Conservation (phyloP, 148 eudicot species). For the Limonium bicolor region DNA sequence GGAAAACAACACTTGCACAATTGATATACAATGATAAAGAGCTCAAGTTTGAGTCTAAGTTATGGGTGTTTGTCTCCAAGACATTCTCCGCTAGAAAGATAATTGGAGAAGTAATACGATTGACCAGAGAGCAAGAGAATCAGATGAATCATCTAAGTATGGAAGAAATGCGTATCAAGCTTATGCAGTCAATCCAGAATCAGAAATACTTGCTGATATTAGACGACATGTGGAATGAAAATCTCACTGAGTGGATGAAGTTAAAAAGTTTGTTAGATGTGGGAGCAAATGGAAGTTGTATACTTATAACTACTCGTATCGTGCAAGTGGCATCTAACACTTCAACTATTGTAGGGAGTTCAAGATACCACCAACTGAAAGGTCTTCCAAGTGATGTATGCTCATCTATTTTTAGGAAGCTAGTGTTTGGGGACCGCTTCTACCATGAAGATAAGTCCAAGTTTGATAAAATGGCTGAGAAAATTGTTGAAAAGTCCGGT, state of each 20-base stretch:
- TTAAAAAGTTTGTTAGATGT: not conserved
- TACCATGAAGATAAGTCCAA: not conserved
- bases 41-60: constrained; percentile 2
- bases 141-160: not conserved
- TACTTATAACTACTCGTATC: constrained; percentile 3
- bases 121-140: not conserved
- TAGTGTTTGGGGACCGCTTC: not conserved
- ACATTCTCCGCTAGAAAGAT: constrained; percentile 3
- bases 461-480: constrained; percentile 4
- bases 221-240: constrained; percentile 12
- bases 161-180: constrained; percentile 1
- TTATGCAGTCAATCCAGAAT: not conserved
- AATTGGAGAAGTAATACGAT: constrained; percentile 1
- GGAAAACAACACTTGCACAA: constrained; percentile 19
- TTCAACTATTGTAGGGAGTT: not conserved
- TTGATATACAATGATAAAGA: constrained; percentile 10
- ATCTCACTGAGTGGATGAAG: not conserved
- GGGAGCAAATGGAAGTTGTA: constrained; percentile 4
- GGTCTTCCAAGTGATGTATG: not conserved
- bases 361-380: not conserved
- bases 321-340: not conserved
- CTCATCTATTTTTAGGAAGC: not conserved
- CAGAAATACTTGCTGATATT: constrained; percentile 7
- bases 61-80: constrained; percentile 18
- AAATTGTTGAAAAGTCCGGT: constrained; percentile 2